Evolutionary conservation across 2,329 filamentous ascomycete genomes (phyloP).

Genomic region (Fusarium denticulatum): DNA sequence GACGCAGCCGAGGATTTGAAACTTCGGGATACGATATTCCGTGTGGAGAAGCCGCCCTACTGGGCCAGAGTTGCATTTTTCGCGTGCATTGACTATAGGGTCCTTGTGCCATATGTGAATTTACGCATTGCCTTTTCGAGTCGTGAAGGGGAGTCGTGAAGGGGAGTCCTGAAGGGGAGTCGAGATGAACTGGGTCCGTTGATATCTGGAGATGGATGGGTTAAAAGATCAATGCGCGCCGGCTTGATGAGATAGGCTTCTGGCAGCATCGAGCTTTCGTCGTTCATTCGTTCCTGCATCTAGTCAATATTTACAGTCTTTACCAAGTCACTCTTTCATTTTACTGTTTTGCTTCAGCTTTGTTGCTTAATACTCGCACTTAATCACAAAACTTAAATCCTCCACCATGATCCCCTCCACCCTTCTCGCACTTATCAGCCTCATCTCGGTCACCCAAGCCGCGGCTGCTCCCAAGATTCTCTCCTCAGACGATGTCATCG

Average conservation of each 20-base stretch:
- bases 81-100: not conserved
- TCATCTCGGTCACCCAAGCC: conserved; percentile 28
- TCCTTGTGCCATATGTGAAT: not conserved
- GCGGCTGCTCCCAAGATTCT: conserved; percentile 15
- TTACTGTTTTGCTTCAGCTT: not conserved
- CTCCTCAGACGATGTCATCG: conserved; percentile 29
- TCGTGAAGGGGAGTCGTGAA: not conserved
- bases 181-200: not conserved
- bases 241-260: not conserved
- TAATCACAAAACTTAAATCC: not conserved
- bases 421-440: conserved; percentile 22
- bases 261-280: not conserved
- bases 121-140: conserved; percentile 15
- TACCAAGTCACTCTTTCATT: conserved; percentile 1
- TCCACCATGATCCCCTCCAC: conserved; percentile 28
- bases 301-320: not conserved
- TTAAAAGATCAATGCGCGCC: conserved; percentile 9
- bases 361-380: not conserved
- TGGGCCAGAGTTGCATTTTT: not conserved
- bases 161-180: not conserved
- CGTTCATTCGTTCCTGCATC: not conserved
- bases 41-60: not conserved
- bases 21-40: conserved; percentile 8
- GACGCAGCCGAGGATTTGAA: not conserved
- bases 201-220: not conserved